These are phyloP conservation scores for Eremomyces bilateralis DNA, from an alignment of 495 filamentous ascomycete genomes.

Conservation along the genomic window DNA sequence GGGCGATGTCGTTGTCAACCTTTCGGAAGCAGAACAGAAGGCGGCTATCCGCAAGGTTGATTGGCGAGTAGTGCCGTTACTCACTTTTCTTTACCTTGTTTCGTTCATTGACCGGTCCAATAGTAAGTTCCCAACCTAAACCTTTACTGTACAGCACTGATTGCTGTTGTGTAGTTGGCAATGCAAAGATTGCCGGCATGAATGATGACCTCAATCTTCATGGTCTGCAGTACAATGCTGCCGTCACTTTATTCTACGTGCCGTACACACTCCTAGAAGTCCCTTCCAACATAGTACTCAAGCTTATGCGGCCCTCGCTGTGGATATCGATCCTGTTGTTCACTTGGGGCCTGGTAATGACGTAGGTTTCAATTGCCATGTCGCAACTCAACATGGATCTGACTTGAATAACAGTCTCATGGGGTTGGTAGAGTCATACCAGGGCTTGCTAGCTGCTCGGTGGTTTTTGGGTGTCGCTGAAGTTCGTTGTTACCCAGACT, in stretches of 20 bases:
- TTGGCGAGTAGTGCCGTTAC: neutral
- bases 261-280: conserved; percentile 2
- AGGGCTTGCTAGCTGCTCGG: neutral
- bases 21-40: neutral
- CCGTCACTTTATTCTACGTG: neutral
- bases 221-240: conserved; percentile 1
- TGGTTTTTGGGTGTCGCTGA: neutral
- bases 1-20: neutral
- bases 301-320: neutral
- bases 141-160: too few species aligned
- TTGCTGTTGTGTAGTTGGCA: too few species aligned
- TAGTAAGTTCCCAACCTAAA: too few species aligned
- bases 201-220: conserved; percentile 1
- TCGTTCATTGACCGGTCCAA: neutral
- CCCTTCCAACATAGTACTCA: conserved; percentile 1
- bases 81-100: neutral
- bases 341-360: neutral
- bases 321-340: conserved; percentile 1
- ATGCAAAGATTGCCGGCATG: neutral
- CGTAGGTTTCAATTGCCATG: neutral
- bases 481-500: neutral
- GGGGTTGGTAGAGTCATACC: neutral
- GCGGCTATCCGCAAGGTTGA: conserved; percentile 1
- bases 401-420: neutral
- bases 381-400: neutral